Base-by-base conservation (phyloP, 768 basidiomycete species). In the Tricholoma bakamatsutake region DNA sequence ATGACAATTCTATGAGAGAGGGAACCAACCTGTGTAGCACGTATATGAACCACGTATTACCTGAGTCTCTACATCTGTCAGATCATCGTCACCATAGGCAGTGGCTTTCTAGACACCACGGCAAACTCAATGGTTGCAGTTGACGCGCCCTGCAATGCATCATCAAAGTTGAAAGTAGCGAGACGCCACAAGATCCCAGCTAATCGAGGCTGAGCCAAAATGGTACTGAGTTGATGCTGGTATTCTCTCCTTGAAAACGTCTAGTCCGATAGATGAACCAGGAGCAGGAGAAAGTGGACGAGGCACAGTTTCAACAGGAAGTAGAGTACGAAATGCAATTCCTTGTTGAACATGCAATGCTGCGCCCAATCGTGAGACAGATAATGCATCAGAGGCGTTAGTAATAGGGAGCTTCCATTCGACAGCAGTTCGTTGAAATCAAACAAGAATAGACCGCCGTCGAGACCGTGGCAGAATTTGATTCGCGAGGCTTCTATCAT, bases 31-130 rank as follows among this genome's bases (percentile, higher is more conserved):
- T 48, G 59, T 57, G 5, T 42, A 35, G 15, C 56, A 55, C 6
- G 34, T 31, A 18, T 64, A 61, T 12, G 59, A 37, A 7, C 63
- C 63, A 51, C 51, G 58, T 9, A 64, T 58, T 21, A 64, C 37
- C 28, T 59, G 56, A 27, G 48, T 31, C 11, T 59, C 59, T 12
- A 45, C 48, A 2, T 53, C 45, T 5, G 59, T 52, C 6, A 66
- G 52, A 4, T 21, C 18, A 50, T 64, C 59, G 34, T 66, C 63
- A 2, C 37, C 62, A 52, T 17, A 62, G 58, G 17, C 24, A 53
- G 12, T 33, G 7, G 21, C 2, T 24, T 24, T 4, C 33, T 28
- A 28, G 52, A 21, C 2, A 12, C n/a, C n/a, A 35, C 39, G 0
- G 10, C 37, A 31, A 59, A 8, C 46, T 52, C 55, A 10, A 37